Conservation (phyloP, 306 rosid species). For the Alnus glutinosa region DNA sequence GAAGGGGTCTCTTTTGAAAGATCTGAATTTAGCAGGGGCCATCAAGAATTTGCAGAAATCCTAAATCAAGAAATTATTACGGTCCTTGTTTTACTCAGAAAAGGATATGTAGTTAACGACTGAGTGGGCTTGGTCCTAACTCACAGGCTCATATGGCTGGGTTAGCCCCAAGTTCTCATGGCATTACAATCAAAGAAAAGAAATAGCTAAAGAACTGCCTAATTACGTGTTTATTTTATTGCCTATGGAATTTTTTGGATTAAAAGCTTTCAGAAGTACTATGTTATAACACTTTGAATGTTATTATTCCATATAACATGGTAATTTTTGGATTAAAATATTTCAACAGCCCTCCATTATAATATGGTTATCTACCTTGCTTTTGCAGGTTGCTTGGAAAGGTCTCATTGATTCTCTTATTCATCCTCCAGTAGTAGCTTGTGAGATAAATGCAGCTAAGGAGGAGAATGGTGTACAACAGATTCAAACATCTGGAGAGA, state of each 20-base stretch:
- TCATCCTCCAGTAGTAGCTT: conserved; percentile 38
- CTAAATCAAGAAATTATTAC: background rate
- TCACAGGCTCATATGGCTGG: conserved; percentile 9
- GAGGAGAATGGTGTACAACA: conserved; percentile 30
- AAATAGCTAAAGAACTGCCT: background rate
- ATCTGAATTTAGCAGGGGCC: background rate
- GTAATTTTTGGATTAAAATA: background rate
- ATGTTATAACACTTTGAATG: background rate
- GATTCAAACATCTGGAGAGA: conserved; percentile 24
- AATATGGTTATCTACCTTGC: conserved; percentile 1
- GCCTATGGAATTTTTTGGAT: conserved; percentile 1
- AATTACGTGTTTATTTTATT: background rate
- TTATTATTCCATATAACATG: background rate
- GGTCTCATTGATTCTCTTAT: conserved; percentile 81
- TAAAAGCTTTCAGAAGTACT: background rate
- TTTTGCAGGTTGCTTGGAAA: conserved; percentile 82
- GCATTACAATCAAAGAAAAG: background rate
- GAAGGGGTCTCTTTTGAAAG: background rate
- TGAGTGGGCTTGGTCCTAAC: background rate
- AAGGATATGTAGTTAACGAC: background rate
- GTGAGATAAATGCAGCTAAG: conserved; percentile 32
- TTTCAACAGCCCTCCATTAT: background rate
- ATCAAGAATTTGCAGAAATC: too few relatives aligned
- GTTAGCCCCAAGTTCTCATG: conserved; percentile 24
- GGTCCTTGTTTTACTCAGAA: background rate